Evolutionary conservation across 2,329 filamentous ascomycete genomes (phyloP).

Genomic region (Phoma sp.): DNA sequence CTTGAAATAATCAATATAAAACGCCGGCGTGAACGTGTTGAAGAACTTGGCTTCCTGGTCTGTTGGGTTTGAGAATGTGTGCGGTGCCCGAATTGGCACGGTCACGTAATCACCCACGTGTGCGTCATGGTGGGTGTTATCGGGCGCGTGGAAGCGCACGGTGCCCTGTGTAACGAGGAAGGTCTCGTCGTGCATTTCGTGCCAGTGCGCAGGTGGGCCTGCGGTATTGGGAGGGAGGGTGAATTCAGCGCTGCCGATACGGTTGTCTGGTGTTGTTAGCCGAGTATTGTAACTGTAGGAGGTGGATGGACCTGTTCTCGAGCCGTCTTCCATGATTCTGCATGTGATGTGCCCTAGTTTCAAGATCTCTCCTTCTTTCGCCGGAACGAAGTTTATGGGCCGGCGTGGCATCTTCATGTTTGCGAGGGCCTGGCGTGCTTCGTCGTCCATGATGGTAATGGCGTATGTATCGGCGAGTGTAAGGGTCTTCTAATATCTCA

Average conservation of each 20-base stretch:
- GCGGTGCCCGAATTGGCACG: conserved; percentile 62
- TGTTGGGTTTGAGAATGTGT: conserved; percentile 64
- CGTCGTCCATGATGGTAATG: conserved; percentile 42
- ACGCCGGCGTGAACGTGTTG: conserved; percentile 65
- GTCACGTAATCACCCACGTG: conserved; percentile 62
- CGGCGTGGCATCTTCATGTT: conserved; percentile 51
- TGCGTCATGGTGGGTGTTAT: conserved; percentile 56
- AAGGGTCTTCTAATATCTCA: too few species aligned
- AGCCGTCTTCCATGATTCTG: conserved; percentile 61
- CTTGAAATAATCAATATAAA: conserved; percentile 67
- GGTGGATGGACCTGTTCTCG: conserved; percentile 53
- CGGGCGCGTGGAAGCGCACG: conserved; percentile 60
- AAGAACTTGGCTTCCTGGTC: conserved; percentile 63
- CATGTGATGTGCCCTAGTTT: conserved; percentile 59
- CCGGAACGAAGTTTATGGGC: conserved; percentile 59
- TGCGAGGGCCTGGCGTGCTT: conserved; percentile 42
- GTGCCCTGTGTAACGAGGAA: conserved; percentile 63
- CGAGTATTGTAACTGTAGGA: too few species aligned
- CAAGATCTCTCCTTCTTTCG: conserved; percentile 58
- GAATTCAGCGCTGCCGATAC: conserved; percentile 57
- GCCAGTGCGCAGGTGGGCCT: conserved; percentile 61
- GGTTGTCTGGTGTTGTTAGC: conserved; percentile 50
- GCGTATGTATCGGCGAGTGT: too few species aligned
- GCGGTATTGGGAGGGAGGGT: conserved; percentile 57
- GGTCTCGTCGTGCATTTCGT: conserved; percentile 65